Evolutionary conservation across 2,329 filamentous ascomycete genomes (phyloP).

Genomic region (Hymenoscyphus infarciens): DNA sequence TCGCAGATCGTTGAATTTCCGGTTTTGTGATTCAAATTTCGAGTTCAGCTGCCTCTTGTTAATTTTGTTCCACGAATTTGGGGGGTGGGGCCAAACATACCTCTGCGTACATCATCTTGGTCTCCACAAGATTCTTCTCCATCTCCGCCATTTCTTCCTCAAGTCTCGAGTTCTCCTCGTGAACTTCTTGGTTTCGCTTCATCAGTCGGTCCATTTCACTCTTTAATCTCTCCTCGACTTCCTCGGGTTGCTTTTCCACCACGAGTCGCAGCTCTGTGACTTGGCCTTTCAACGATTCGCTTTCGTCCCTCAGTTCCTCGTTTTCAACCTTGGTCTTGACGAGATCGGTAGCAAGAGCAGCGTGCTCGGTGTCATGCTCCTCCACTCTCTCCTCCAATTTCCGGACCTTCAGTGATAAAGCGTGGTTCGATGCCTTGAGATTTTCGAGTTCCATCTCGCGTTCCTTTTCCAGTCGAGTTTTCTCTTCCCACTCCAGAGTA

Average conservation of each 20-base stretch:
- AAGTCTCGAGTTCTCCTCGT: conserved; percentile 83
- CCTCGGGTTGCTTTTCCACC: conserved; percentile 83
- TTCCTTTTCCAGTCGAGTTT: conserved; percentile 75
- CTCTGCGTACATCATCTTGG: conserved; percentile 94
- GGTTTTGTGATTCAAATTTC: conserved; percentile 66
- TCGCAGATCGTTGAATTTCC: conserved; percentile 73
- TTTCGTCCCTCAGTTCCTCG: conserved; percentile 81
- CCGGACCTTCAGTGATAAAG: conserved; percentile 72
- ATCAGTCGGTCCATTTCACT: conserved; percentile 88
- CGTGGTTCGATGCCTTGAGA: conserved; percentile 63
- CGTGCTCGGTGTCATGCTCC: conserved; percentile 84
- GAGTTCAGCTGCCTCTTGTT: conserved; percentile 56
- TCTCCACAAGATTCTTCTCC: conserved; percentile 86
- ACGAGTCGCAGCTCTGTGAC: conserved; percentile 81
- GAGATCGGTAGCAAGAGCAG: conserved; percentile 84
- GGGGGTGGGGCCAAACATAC: conserved; percentile 54
- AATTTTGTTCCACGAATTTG: conserved; percentile 15
- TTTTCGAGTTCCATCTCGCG: conserved; percentile 77
- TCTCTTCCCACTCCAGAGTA: conserved; percentile 87
- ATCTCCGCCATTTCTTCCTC: conserved; percentile 90
- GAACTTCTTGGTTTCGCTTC: conserved; percentile 87
- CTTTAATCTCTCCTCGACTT: conserved; percentile 78
- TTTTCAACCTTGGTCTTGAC: conserved; percentile 93
- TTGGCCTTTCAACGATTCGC: conserved; percentile 81
- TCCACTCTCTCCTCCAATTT: conserved; percentile 84